Evolutionary conservation across 2,329 filamentous ascomycete species (phyloP).

Genomic region (Penicillium expansum): DNA sequence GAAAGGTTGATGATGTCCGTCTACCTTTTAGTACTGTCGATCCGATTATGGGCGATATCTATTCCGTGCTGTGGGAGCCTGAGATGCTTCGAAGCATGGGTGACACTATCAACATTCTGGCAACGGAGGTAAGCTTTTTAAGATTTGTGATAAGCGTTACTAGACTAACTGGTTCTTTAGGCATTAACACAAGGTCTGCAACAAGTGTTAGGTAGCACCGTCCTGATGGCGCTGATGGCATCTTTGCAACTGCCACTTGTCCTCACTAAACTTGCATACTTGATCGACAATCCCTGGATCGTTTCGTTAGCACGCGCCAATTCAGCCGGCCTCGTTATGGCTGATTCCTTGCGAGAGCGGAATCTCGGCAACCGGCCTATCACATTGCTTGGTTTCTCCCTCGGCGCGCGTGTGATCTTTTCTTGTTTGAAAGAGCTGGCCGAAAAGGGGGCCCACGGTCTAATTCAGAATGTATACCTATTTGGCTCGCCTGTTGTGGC

Average conservation of each 20-base stretch:
- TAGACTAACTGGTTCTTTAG: slow-evolving; percentile 47
- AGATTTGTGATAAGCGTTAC: background rate
- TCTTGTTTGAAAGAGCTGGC: slow-evolving; percentile 85
- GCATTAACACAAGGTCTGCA: slow-evolving; percentile 94
- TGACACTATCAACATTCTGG: slow-evolving; percentile 96
- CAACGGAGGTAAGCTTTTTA: slow-evolving; percentile 71
- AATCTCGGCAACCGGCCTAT: slow-evolving; percentile 89
- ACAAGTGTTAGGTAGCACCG: slow-evolving; percentile 87
- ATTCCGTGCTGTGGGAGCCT: slow-evolving; percentile 95
- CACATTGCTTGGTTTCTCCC: slow-evolving; percentile 90
- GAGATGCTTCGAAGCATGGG: slow-evolving; percentile 98
- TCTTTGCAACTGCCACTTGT: slow-evolving; percentile 89
- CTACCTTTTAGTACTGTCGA: slow-evolving; percentile 95
- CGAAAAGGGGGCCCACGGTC: slow-evolving; percentile 75
- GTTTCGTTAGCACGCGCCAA: slow-evolving; percentile 92
- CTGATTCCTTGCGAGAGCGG: slow-evolving; percentile 87
- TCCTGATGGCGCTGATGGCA: slow-evolving; percentile 86
- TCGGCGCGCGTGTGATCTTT: slow-evolving; percentile 89
- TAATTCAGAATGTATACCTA: slow-evolving; percentile 92
- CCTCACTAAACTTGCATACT: slow-evolving; percentile 86
- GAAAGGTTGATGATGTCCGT: slow-evolving; percentile 93
- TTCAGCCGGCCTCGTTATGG: slow-evolving; percentile 83
- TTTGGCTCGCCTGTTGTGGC: slow-evolving; percentile 91
- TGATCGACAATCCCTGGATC: slow-evolving; percentile 98
- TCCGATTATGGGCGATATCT: slow-evolving; percentile 96